phyloP scores from a whole-genome alignment of 768 basidiomycete genomes.

The Cantharellus cinnabarinus region DNA sequence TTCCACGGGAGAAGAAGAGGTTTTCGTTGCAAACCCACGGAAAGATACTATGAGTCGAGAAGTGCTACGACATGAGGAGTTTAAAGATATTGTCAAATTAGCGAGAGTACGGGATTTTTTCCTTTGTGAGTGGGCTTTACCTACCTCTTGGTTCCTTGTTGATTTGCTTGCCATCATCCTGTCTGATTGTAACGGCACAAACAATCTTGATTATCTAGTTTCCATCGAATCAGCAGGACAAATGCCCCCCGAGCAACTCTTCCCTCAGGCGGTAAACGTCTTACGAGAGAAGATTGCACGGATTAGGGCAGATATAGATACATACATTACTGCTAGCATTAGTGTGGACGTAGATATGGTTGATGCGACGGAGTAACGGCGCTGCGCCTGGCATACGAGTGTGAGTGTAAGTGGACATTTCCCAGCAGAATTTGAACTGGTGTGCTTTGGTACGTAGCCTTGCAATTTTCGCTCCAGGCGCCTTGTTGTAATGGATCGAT shows the following conservation, averaged over 20 bases:
- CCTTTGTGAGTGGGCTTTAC: conserved; percentile 41
- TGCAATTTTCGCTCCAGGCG: too few species aligned
- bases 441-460: too few species aligned
- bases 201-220: conserved; percentile 27
- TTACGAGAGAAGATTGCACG: conserved; percentile 54
- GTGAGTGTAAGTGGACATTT: too few species aligned
- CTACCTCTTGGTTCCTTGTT: neutral
- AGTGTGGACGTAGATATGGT: too few species aligned
- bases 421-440: too few species aligned
- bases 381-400: too few species aligned
- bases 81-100: conserved; percentile 62
- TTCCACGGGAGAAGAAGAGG: conserved; percentile 31
- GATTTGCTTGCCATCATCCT: neutral
- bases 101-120: conserved; percentile 81
- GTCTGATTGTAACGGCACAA: neutral
- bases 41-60: conserved; percentile 83
- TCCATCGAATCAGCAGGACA: conserved; percentile 81
- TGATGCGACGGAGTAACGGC: too few species aligned
- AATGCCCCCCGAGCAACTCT: conserved; percentile 63
- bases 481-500: too few species aligned
- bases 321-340: neutral
- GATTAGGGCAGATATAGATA: conserved; percentile 3
- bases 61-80: conserved; percentile 81
- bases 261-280: conserved; percentile 60
- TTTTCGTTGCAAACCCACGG: conserved; percentile 34